Base-by-base conservation (phyloP, 176 grass and related monocot species). In the Pontederia crassipes region DNA sequence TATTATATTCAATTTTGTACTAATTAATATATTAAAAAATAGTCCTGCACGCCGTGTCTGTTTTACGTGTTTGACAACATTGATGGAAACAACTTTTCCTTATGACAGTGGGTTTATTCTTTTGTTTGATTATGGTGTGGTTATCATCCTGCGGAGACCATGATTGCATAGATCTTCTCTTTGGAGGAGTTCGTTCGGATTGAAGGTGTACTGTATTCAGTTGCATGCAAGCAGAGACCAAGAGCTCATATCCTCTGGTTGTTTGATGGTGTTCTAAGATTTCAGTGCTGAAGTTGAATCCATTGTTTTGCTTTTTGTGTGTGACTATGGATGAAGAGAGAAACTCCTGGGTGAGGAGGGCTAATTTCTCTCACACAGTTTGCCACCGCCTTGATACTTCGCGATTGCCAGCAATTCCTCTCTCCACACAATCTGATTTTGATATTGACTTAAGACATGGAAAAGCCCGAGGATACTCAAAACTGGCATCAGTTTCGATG, bases 261-360 rank as follows among this genome's bases (percentile, higher is more conserved):
- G 9, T 28, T 51, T 20, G 18, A 65, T 65, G 62, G 45, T 11
- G 49, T 65, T 65, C 9, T 48, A 14, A 65, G 18, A 4, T 48
- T 65, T 65, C 3, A 24, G 46, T 51, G 11, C 62, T 24, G 11
- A 48, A 20, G 27, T 65, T 65, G 48, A 46, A 65, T 65, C 50
- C 62, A 27, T 13, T 8, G 53, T 17, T 45, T 72, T 20, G n/a
- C 73, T 54, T n/a, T 53, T 49, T 15, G 20, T 26, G 57, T 53
- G 66, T 45, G 57, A 40, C 66, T 51, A 90, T 82, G 85, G 75
- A 88, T 20, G 84, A 92, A 29, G 79, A 92, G 47, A 73, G 74
- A 18, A 81, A 56, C 74, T 98, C 94, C 60, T 98, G 88, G 94
- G 66, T 98, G 52, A 81, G 64, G 69, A 87, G 88, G 20, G 72